Conservation (phyloP, 768 basidiomycete genomes). For the Termitomyces heimii region DNA sequence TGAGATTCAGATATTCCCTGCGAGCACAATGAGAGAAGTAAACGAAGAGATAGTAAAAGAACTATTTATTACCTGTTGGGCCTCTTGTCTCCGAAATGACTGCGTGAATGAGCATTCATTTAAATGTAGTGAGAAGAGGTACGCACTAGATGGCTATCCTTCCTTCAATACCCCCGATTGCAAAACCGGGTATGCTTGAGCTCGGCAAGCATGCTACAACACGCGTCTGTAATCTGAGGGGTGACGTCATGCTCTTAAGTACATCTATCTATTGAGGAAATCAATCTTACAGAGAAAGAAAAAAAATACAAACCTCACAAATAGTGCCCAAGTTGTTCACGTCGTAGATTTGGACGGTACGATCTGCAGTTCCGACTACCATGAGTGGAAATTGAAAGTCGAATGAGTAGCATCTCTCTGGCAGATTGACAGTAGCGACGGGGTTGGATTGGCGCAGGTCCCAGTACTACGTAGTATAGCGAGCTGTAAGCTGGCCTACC, state of each 20-base stretch:
- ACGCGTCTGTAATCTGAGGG: constrained; percentile 89
- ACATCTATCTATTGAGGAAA: neutral
- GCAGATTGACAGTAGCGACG: constrained; percentile 71
- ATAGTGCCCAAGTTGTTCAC: constrained; percentile 71
- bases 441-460: constrained; percentile 73
- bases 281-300: neutral
- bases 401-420: constrained; percentile 86
- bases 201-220: constrained; percentile 78
- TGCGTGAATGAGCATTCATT: neutral
- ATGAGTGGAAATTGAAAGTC: constrained; percentile 76
- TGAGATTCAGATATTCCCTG: constrained; percentile 82
- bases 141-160: constrained; percentile 74
- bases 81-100: constrained; percentile 82
- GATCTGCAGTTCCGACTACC: constrained; percentile 90
- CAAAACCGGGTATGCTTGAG: constrained; percentile 59
- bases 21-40: neutral
- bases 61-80: neutral
- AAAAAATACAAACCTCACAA: constrained; percentile 42
- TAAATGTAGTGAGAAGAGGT: neutral
- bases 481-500: neutral
- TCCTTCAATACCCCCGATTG: constrained; percentile 83
- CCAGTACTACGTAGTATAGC: constrained; percentile 76
- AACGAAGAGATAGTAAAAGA: neutral
- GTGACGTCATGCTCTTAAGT: constrained; percentile 73
- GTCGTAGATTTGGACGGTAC: constrained; percentile 86